Conservation (phyloP, 768 basidiomycete genomes). For the Agaricus subrufescens region DNA sequence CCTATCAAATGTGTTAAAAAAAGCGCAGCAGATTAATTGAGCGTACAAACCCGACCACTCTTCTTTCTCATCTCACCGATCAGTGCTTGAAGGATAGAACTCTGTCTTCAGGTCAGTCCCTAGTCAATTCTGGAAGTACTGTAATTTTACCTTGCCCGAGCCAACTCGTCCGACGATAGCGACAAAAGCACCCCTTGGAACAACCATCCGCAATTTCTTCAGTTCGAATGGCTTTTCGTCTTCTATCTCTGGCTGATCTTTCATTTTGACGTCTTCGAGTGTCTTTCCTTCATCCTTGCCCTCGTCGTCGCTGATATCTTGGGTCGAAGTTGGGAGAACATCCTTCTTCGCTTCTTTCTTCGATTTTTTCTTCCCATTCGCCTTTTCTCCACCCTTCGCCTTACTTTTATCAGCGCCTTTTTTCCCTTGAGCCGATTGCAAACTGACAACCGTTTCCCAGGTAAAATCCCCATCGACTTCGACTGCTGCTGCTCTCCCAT, state of each 20-base stretch:
- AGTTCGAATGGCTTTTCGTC: constrained; percentile 50
- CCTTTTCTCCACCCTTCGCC: constrained; percentile 11
- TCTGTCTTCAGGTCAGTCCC: constrained; percentile 26
- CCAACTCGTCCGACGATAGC: constrained; percentile 76
- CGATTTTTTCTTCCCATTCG: constrained; percentile 13
- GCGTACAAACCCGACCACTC: constrained; percentile 42
- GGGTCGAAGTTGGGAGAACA: constrained; percentile 1
- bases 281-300: constrained; percentile 6
- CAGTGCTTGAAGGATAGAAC: constrained; percentile 49
- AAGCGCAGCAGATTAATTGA: not conserved
- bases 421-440: constrained; percentile 11
- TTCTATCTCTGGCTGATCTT: constrained; percentile 8
- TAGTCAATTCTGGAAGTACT: not conserved
- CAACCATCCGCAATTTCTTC: constrained; percentile 36
- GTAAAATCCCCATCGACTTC: constrained; percentile 45
- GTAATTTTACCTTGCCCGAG: constrained; percentile 52
- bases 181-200: constrained; percentile 56
- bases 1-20: not conserved
- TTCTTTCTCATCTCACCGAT: constrained; percentile 67
- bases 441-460: constrained; percentile 39
- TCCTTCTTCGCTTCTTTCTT: constrained; percentile 10
- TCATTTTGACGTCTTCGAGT: not conserved
- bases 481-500: constrained; percentile 32
- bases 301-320: not conserved
- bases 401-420: constrained; percentile 13